Percentiles rank a stretch among this genome's conserved stretches.
Conservation (phyloP, 2,329 filamentous ascomycete genomes). For the Colletotrichum liaoningense region DNA sequence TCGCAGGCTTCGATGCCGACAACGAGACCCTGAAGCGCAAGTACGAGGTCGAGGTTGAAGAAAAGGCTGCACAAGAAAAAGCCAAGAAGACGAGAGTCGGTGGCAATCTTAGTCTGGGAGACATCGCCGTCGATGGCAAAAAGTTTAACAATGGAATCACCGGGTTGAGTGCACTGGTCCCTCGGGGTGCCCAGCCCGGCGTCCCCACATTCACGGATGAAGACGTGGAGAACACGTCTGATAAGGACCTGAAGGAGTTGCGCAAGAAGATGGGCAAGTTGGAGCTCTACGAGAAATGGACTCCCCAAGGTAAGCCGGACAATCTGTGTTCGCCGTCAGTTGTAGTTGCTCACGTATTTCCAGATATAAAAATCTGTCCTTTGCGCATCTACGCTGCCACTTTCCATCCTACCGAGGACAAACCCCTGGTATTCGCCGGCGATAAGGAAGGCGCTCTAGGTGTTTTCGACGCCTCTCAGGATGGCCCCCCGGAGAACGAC, state of each 20-base stretch:
- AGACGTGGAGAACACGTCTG: constrained; percentile 81
- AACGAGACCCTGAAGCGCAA: constrained; percentile 61
- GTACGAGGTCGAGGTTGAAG: constrained; percentile 60
- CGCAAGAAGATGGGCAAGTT: constrained; percentile 82
- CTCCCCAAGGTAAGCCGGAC: constrained; percentile 73
- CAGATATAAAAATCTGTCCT: constrained; percentile 91
- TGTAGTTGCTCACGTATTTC: neutral
- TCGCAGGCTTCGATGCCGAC: constrained; percentile 66
- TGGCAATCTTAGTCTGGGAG: constrained; percentile 75
- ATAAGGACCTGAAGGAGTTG: constrained; percentile 79
- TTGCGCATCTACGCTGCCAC: constrained; percentile 88
- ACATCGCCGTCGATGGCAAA: constrained; percentile 84
- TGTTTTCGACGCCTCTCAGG: constrained; percentile 88
- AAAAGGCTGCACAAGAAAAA: constrained; percentile 53
- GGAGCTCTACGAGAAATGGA: constrained; percentile 84
- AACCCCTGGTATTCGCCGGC: constrained; percentile 90
- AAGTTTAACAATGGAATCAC: constrained; percentile 77
- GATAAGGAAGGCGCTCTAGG: constrained; percentile 94
- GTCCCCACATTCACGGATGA: constrained; percentile 88
- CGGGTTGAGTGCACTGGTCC: constrained; percentile 70
- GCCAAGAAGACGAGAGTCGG: constrained; percentile 68
- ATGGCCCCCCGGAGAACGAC: constrained; percentile 61
- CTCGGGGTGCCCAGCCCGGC: constrained; percentile 80
- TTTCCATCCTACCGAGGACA: constrained; percentile 88
- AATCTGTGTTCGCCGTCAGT: constrained; percentile 5